Evolutionary conservation across 208 protist species (phyloP).

Genomic region (Trypanosoma rangeli): DNA sequence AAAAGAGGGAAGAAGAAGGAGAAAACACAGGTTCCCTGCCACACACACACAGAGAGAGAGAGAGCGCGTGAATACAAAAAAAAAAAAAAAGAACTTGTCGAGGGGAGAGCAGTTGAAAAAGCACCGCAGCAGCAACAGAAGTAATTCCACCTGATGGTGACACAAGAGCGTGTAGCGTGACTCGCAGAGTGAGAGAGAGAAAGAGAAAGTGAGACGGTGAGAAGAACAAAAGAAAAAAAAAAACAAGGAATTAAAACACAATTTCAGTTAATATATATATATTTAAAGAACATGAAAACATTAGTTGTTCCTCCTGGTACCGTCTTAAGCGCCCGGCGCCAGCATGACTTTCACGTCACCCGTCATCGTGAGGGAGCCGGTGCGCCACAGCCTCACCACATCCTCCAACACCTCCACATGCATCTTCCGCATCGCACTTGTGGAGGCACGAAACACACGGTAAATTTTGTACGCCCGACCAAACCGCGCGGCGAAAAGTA

Average conservation of each 20-base stretch:
- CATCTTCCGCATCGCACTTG: constrained; percentile 45
- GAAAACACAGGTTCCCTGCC: neutral
- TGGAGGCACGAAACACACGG: constrained; percentile 77
- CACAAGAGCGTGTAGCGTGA: too few species aligned
- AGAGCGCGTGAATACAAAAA: constrained; percentile 12
- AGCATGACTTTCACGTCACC: constrained; percentile 71
- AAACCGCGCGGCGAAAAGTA: constrained; percentile 79
- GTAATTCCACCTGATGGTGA: too few species aligned
- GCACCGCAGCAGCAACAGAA: too few species aligned
- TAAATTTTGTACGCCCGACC: constrained; percentile 67
- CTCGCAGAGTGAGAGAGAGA: constrained; percentile 14
- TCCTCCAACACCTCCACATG: constrained; percentile 53
- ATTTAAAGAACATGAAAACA: neutral
- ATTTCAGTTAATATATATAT: neutral
- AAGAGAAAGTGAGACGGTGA: neutral
- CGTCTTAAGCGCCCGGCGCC: constrained; percentile 2
- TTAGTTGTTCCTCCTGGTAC: neutral
- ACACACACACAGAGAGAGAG: constrained; percentile 10
- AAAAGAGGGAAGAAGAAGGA: neutral
- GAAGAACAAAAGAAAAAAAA: constrained; percentile 24
- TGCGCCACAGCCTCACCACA: constrained; percentile 62
- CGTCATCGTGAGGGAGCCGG: constrained; percentile 61
- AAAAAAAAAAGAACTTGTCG: constrained; percentile 16
- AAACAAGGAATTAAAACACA: constrained; percentile 5
- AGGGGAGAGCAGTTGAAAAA: too few species aligned